Conservation (phyloP, 2,329 filamentous ascomycete species). For the Alternaria burnsii region DNA sequence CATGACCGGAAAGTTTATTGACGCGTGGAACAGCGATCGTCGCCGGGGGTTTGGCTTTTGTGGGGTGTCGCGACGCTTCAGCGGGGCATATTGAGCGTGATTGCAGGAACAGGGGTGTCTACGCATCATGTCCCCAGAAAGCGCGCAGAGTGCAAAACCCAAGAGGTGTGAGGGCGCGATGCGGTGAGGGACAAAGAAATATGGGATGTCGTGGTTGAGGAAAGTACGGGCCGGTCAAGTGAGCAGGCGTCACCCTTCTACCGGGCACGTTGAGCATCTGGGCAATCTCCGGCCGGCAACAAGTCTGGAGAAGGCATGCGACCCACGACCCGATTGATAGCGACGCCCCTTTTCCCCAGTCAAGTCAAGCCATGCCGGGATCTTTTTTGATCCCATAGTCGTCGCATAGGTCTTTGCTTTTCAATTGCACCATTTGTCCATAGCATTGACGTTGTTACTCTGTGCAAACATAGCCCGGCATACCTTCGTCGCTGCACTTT, state of each 20-base stretch:
- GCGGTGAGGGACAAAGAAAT: background rate
- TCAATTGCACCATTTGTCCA: conserved; percentile 25
- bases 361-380: conserved; percentile 19
- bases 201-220: conserved; percentile 11
- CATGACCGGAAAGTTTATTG: conserved; percentile 13
- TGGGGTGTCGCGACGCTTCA: conserved; percentile 1
- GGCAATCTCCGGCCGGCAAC: conserved; percentile 34
- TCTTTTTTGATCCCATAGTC: conserved; percentile 13
- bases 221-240: conserved; percentile 26
- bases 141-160: background rate
- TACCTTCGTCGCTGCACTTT: conserved; percentile 12
- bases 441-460: conserved; percentile 24
- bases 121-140: background rate
- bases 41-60: conserved; percentile 1
- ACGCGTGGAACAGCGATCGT: conserved; percentile 17
- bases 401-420: conserved; percentile 25
- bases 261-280: conserved; percentile 12
- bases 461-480: conserved; percentile 17
- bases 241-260: conserved; percentile 35
- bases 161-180: background rate
- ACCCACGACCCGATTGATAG: conserved; percentile 22
- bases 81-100: conserved; percentile 4
- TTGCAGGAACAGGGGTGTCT: background rate
- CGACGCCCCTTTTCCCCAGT: conserved; percentile 33
- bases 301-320: conserved; percentile 23